These are phyloP conservation scores for Phlebiopsis gigantea DNA, from an alignment of 768 basidiomycete species.

Conservation along the genomic window DNA sequence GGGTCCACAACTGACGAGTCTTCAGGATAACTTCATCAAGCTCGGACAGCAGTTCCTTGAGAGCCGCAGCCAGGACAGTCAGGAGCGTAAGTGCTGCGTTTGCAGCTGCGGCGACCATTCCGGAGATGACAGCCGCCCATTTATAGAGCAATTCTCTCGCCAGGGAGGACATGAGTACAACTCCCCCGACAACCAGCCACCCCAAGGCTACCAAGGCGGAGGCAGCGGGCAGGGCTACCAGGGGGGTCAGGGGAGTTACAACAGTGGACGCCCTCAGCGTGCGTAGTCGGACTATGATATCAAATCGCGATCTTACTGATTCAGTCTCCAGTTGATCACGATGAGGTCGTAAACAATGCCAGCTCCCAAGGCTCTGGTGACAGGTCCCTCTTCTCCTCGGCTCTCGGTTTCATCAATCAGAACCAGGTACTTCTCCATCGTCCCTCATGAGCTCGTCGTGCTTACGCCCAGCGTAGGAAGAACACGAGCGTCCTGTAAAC, in stretches of 20 bases:
- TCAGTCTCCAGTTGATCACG: slow-evolving; percentile 48
- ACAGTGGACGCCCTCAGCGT: slow-evolving; percentile 19
- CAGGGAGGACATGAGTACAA: slow-evolving; percentile 67
- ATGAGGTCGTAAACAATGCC: slow-evolving; percentile 56
- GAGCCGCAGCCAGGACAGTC: slow-evolving; percentile 27
- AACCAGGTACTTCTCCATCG: slow-evolving; percentile 40
- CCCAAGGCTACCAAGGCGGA: slow-evolving; percentile 1
- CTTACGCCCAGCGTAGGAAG: slow-evolving; percentile 29
- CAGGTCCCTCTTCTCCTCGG: slow-evolving; percentile 49
- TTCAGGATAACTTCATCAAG: slow-evolving; percentile 60
- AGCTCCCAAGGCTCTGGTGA: slow-evolving; percentile 51
- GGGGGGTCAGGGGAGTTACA: slow-evolving; percentile 3
- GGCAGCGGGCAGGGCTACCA: background rate
- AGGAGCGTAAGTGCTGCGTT: background rate
- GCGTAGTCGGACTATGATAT: slow-evolving; percentile 1
- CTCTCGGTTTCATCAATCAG: slow-evolving; percentile 44
- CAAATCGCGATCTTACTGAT: slow-evolving; percentile 4
- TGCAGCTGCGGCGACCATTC: background rate
- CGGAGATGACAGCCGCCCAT: background rate
- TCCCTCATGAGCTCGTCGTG: background rate
- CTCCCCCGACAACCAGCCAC: slow-evolving; percentile 41
- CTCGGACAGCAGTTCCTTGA: slow-evolving; percentile 64
- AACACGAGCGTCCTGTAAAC: slow-evolving; percentile 58
- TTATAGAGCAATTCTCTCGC: slow-evolving; percentile 18
- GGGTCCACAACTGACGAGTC: background rate